A percentile compares a stretch with the other conserved stretches of the same genome.
Evolutionary conservation across 257 asterid genomes (phyloP).

Genomic region (Ilex aquifolium): DNA sequence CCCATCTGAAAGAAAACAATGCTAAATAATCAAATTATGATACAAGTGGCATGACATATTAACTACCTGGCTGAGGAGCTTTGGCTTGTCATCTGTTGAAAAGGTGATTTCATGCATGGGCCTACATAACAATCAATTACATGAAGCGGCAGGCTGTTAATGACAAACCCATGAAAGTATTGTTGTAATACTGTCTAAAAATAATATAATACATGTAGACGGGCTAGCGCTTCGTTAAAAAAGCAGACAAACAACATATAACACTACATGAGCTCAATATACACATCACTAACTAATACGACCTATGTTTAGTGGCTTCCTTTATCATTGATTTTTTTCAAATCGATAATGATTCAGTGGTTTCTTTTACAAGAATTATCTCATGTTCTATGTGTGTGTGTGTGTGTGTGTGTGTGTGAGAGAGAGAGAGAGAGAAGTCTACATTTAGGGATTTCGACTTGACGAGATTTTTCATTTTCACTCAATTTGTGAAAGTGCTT

Average conservation of each 20-base stretch:
- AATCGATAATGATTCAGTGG: neutral
- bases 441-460: neutral
- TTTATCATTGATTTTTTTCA: neutral
- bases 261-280: neutral
- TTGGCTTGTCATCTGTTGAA: conserved; percentile 87
- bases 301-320: no score
- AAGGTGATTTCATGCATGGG: conserved; percentile 98
- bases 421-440: neutral
- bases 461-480: neutral
- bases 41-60: neutral
- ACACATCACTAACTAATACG: neutral
- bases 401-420: neutral
- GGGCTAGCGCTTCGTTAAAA: neutral
- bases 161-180: no score
- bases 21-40: no score
- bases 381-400: no score
- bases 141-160: no score
- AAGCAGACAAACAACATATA: neutral
- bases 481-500: neutral
- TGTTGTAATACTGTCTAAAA: neutral
- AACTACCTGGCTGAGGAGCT: conserved; percentile 89
- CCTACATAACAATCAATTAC: no score
- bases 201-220: neutral
- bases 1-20: no score
- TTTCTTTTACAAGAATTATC: neutral